Percentiles rank a stretch among this genome's conserved stretches.
Conservation (phyloP, 352 stramenopile species). For the Phytophthora sp. region DNA sequence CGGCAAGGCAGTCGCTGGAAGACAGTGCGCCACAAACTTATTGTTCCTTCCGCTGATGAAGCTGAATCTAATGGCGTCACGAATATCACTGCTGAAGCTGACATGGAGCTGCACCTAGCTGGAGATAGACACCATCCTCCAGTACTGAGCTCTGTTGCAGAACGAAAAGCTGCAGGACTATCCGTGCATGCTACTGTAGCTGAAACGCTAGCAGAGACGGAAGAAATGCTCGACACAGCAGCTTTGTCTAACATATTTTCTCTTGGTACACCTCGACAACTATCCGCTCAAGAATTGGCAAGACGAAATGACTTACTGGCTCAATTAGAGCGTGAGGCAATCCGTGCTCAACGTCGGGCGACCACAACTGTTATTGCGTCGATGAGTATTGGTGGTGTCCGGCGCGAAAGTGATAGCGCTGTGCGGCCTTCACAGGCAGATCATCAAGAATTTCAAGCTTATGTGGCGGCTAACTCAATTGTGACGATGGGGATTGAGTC, state of each 20-base stretch:
- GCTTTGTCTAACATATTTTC: constrained; percentile 66
- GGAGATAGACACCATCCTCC: not conserved
- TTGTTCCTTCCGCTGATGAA: constrained; percentile 7
- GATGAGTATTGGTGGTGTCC: constrained; percentile 21
- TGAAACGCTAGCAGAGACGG: not conserved
- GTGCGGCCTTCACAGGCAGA: constrained; percentile 23
- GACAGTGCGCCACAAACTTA: constrained; percentile 26
- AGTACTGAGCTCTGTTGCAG: not conserved
- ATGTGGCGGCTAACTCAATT: constrained; percentile 48
- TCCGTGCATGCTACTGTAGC: not conserved
- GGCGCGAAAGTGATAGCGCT: not conserved
- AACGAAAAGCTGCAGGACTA: constrained; percentile 9
- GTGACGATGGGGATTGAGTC: constrained; percentile 20
- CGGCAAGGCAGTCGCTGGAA: constrained; percentile 30
- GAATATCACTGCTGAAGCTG: constrained; percentile 24
- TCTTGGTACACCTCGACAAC: constrained; percentile 60
- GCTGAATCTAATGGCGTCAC: not conserved
- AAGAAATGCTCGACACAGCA: constrained; percentile 20
- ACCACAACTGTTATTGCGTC: constrained; percentile 40
- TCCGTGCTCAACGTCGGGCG: constrained; percentile 27
- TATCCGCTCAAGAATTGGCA: constrained; percentile 50
- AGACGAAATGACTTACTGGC: constrained; percentile 58
- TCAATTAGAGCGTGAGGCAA: constrained; percentile 48
- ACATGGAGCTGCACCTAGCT: constrained; percentile 14
- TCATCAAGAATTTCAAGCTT: constrained; percentile 39